Conservation (phyloP, 75 land plant genomes). For the Ceratopteris richardii region DNA sequence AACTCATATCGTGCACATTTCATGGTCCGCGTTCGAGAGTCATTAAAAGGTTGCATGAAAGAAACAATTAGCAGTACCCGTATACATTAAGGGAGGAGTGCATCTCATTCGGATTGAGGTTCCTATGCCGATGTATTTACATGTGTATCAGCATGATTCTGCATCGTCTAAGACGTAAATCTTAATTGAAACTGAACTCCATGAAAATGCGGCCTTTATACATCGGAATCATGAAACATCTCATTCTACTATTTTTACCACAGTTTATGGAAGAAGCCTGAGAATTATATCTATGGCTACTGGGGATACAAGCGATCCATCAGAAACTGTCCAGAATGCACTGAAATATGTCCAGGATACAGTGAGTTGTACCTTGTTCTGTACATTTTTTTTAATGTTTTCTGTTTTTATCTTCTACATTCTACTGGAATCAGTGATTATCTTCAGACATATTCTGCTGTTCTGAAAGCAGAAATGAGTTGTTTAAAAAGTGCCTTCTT, state of each 20-base stretch:
- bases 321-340: slow-evolving; percentile 27
- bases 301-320: slow-evolving; percentile 41
- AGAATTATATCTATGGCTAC: slow-evolving; percentile 34
- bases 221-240: no score
- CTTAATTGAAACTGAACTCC: not conserved
- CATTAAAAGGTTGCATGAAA: no score
- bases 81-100: not conserved
- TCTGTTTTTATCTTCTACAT: not conserved
- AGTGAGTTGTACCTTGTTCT: slow-evolving; percentile 27
- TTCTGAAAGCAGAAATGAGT: no score
- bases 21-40: no score
- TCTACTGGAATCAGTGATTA: not conserved
- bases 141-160: not conserved
- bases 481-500: no score
- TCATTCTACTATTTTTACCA: no score
- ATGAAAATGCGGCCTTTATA: not conserved
- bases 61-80: no score
- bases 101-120: not conserved
- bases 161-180: not conserved
- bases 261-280: slow-evolving; percentile 20
- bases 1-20: no score
- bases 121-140: no score
- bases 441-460: no score
- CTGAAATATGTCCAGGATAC: slow-evolving; percentile 50
- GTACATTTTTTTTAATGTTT: not conserved